Percentiles rank a stretch among this genome's conserved stretches.
These are phyloP conservation scores for Xanthoparmelia taractica DNA, from an alignment of 495 filamentous ascomycete species.

Conservation along the genomic window DNA sequence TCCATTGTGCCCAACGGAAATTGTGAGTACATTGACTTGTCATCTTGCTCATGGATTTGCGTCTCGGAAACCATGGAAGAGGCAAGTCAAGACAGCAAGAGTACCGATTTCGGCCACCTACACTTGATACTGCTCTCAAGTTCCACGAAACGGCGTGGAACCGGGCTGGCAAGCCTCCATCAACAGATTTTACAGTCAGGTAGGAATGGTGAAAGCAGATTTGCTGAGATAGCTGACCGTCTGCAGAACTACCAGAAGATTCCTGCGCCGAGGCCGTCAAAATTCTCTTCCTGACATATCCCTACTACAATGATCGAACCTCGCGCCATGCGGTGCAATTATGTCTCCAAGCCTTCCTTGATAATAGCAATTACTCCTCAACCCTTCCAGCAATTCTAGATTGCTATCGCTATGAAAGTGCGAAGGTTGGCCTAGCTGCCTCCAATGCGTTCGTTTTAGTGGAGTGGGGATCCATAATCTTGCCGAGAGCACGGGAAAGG, in stretches of 20 bases:
- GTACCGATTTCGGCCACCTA: constrained; percentile 3
- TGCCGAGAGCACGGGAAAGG: constrained; percentile 54
- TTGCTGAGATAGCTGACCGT: constrained; percentile 8
- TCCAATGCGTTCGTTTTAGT: constrained; percentile 80
- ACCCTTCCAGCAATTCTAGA: constrained; percentile 15
- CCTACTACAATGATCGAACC: constrained; percentile 74
- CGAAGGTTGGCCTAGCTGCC: constrained; percentile 66
- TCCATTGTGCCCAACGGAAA: background rate
- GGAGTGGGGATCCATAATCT: constrained; percentile 75
- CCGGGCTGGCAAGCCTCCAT: constrained; percentile 39
- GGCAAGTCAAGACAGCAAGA: constrained; percentile 8
- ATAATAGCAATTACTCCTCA: constrained; percentile 36
- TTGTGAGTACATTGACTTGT: background rate
- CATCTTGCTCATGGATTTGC: background rate
- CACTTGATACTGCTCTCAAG: constrained; percentile 28
- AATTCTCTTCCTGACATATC: constrained; percentile 74
- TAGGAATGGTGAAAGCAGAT: constrained; percentile 22
- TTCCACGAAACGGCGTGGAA: constrained; percentile 42
- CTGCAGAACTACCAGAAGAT: constrained; percentile 31
- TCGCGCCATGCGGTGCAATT: constrained; percentile 74
- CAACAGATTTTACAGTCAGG: constrained; percentile 36
- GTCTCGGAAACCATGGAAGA: constrained; percentile 9
- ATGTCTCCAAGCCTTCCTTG: constrained; percentile 60
- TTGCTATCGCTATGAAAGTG: constrained; percentile 51
- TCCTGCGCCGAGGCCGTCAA: constrained; percentile 45